phyloP scores from a whole-genome alignment of 2,329 filamentous ascomycete genomes.

The Alternaria novae-zelandiae region DNA sequence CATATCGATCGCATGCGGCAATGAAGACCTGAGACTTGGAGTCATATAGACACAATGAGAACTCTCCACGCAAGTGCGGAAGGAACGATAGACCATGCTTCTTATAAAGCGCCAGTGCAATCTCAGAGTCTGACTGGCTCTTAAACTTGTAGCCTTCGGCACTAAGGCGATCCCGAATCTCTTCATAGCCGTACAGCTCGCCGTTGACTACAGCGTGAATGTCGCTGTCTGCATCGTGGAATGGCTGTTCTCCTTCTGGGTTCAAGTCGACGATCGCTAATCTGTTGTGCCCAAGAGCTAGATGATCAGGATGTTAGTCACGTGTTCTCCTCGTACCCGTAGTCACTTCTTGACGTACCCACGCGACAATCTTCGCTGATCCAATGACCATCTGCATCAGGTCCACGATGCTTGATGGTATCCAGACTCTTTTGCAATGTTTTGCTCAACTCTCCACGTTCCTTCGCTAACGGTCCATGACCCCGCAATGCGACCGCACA shows the following conservation, averaged over 20 bases:
- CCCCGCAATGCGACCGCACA: conserved; percentile 21
- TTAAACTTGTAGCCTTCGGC: conserved; percentile 53
- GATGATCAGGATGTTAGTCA: conserved; percentile 8
- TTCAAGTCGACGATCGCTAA: conserved; percentile 36
- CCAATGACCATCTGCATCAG: conserved; percentile 56
- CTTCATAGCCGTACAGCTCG: conserved; percentile 64
- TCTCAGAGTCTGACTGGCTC: conserved; percentile 58
- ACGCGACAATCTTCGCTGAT: conserved; percentile 53
- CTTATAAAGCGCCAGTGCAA: conserved; percentile 59
- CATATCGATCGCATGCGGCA: conserved; percentile 61
- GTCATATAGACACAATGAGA: conserved; percentile 61
- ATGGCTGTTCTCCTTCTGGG: conserved; percentile 32
- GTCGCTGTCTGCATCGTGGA: conserved; percentile 20
- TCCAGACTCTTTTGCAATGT: conserved; percentile 20
- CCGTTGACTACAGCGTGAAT: conserved; percentile 66
- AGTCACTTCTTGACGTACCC: conserved; percentile 37
- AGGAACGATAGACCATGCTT: conserved; percentile 54
- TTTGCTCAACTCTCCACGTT: conserved; percentile 9
- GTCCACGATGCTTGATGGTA: conserved; percentile 54
- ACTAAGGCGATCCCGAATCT: conserved; percentile 49
- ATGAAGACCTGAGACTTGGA: conserved; percentile 50
- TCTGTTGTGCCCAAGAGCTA: conserved; percentile 35
- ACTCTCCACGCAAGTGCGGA: conserved; percentile 61
- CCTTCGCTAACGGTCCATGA: conserved; percentile 9
- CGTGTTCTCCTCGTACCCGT: not conserved